Percentiles rank a stretch among this genome's conserved stretches.
phyloP scores from a whole-genome alignment of 176 grass and related monocot species.

The Lolium multiflorum region DNA sequence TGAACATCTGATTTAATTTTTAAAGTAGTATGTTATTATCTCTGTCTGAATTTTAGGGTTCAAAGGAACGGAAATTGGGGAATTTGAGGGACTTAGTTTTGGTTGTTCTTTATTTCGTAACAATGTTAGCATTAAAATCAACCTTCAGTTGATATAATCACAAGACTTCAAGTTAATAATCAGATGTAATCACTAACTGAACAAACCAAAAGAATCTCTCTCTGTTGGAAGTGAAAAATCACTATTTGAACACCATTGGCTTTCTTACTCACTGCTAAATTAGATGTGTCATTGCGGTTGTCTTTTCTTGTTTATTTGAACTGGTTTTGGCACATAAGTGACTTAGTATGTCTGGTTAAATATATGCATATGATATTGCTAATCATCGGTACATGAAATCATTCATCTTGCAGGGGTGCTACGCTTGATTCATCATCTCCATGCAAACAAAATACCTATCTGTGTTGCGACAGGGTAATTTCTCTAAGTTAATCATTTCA shows the following conservation, averaged over 20 bases:
- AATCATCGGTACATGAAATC: not conserved
- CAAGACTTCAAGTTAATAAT: not conserved
- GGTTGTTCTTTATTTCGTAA: not conserved
- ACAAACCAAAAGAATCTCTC: conserved; percentile 5
- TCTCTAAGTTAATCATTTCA: conserved; percentile 3
- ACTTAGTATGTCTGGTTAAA: not conserved
- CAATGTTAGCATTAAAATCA: not conserved
- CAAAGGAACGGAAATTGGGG: not conserved
- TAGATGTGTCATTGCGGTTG: not conserved
- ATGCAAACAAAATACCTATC: conserved; percentile 73
- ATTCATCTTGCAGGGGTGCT: conserved; percentile 61
- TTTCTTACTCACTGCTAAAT: not conserved
- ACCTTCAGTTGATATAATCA: not conserved
- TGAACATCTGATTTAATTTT: conserved; percentile 1
- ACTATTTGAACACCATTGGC: not conserved
- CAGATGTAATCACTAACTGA: not conserved
- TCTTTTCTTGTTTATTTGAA: conserved; percentile 6
- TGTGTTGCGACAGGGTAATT: conserved; percentile 85
- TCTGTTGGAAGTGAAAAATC: not conserved
- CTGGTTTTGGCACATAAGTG: not conserved
- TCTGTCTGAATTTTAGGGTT: not conserved
- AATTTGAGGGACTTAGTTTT: not conserved
- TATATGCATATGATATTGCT: not conserved
- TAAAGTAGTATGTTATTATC: not conserved
- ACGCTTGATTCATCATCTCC: conserved; percentile 75